Conservation (phyloP, 805 yeast species). For the Vanderwaltozyma verrucispora region DNA sequence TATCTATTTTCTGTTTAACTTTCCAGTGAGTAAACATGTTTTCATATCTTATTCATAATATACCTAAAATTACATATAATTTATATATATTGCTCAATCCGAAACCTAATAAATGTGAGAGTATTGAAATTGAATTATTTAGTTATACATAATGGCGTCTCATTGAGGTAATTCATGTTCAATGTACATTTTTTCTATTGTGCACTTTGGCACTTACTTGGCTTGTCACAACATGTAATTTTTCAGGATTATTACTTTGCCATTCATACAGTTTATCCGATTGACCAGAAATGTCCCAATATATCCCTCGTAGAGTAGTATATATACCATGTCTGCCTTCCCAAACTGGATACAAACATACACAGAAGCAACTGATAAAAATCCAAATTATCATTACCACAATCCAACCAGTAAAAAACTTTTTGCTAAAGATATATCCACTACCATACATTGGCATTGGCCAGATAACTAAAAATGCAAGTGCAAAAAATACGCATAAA, state of each 20-base stretch:
- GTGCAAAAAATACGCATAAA: slow-evolving; percentile 50
- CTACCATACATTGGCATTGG: slow-evolving; percentile 94
- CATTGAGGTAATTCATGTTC: too few relatives aligned
- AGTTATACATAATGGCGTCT: too few relatives aligned
- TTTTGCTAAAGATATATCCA: slow-evolving; percentile 60
- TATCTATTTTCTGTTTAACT: too few relatives aligned
- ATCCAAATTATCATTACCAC: slow-evolving; percentile 75
- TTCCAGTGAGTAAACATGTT: too few relatives aligned
- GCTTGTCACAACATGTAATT: slow-evolving; percentile 60
- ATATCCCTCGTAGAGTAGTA: slow-evolving; percentile 62
- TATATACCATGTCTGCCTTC: slow-evolving; percentile 64
- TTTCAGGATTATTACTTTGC: slow-evolving; percentile 67
- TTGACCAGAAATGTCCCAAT: slow-evolving; percentile 80
- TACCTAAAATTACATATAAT: too few relatives aligned
- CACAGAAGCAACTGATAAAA: slow-evolving; percentile 53
- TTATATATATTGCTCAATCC: too few relatives aligned
- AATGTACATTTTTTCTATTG: neutral
- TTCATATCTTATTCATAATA: too few relatives aligned
- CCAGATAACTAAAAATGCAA: slow-evolving; percentile 64
- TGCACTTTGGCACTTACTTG: slow-evolving; percentile 39
- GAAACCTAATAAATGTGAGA: too few relatives aligned
- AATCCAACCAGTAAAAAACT: slow-evolving; percentile 85
- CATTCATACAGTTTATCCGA: slow-evolving; percentile 59
- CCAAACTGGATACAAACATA: slow-evolving; percentile 57
- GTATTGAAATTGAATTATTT: too few relatives aligned